Conservation (phyloP, 1,284 basidiomycete species). For the Cryptococcus floricola region DNA sequence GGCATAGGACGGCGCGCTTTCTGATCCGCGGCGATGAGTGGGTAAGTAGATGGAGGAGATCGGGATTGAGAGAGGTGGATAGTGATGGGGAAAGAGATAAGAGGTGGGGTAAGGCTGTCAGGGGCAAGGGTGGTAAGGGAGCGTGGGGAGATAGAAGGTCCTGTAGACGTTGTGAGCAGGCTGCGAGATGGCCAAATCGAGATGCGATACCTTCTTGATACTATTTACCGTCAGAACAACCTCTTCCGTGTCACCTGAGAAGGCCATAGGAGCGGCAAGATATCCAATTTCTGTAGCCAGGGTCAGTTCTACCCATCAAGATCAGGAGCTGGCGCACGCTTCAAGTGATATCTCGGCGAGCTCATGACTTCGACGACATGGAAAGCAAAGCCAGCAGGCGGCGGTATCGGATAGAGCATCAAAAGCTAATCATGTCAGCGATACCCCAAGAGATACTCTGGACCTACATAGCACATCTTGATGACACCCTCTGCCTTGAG, state of each 20-base stretch:
- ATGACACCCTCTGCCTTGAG: slow-evolving; percentile 91
- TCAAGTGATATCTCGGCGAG: slow-evolving; percentile 81
- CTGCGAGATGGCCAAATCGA: neutral
- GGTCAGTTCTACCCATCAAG: neutral
- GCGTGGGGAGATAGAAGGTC: slow-evolving; percentile 71
- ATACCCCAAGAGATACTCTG: slow-evolving; percentile 5
- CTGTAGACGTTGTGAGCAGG: slow-evolving; percentile 49
- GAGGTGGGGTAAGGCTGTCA: slow-evolving; percentile 85
- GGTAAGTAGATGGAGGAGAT: slow-evolving; percentile 81
- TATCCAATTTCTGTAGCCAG: slow-evolving; percentile 74
- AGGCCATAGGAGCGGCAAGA: slow-evolving; percentile 88
- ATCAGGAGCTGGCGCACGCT: slow-evolving; percentile 51
- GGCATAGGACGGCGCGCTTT: slow-evolving; percentile 78
- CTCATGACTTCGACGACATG: slow-evolving; percentile 98
- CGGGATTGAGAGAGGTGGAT: slow-evolving; percentile 79
- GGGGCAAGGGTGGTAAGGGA: slow-evolving; percentile 71
- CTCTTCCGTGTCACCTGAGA: slow-evolving; percentile 90
- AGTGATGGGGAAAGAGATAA: slow-evolving; percentile 84
- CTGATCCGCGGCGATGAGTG: slow-evolving; percentile 85
- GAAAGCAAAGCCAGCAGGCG: slow-evolving; percentile 60
- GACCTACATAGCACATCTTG: slow-evolving; percentile 91
- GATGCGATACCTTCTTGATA: slow-evolving; percentile 79
- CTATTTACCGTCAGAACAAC: slow-evolving; percentile 96
- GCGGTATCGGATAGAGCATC: slow-evolving; percentile 52
- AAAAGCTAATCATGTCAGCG: slow-evolving; percentile 31